Evolutionary conservation across 352 stramenopile species (phyloP).

Genomic region (Phytophthora ramorum): DNA sequence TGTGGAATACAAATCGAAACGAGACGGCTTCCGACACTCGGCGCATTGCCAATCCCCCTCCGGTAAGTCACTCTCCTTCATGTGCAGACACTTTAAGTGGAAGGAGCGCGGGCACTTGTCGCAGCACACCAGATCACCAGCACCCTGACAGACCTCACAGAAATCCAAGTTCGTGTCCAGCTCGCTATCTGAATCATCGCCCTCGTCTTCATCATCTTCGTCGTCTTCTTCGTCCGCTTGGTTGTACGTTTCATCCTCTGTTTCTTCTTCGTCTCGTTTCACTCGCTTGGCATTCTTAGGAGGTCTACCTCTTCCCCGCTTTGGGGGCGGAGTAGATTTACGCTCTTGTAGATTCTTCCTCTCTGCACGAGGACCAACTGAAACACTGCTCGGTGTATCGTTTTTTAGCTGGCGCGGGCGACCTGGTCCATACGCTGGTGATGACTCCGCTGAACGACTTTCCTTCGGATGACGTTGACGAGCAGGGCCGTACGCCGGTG

Average conservation of each 20-base stretch:
- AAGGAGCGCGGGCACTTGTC: constrained; percentile 93
- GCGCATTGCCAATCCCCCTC: constrained; percentile 85
- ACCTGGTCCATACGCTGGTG: constrained; percentile 15
- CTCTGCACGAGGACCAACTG: constrained; percentile 4
- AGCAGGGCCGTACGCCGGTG: background rate
- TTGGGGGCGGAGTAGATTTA: constrained; percentile 15
- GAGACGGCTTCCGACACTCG: constrained; percentile 78
- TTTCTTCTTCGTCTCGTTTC: constrained; percentile 29
- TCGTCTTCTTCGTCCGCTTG: constrained; percentile 30
- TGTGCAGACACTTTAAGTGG: constrained; percentile 87
- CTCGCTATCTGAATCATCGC: constrained; percentile 57
- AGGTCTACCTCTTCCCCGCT: constrained; percentile 29
- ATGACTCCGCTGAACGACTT: constrained; percentile 9
- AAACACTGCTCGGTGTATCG: background rate
- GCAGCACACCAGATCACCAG: constrained; percentile 91
- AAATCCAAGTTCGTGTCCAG: constrained; percentile 86
- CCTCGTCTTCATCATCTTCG: constrained; percentile 20
- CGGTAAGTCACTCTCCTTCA: constrained; percentile 75
- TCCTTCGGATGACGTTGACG: constrained; percentile 5
- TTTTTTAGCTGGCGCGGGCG: background rate
- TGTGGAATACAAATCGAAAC: constrained; percentile 59
- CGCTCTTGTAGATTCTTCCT: constrained; percentile 15
- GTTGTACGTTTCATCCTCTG: constrained; percentile 24
- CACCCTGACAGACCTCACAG: constrained; percentile 82
- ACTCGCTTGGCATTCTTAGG: constrained; percentile 23